Base-by-base conservation (phyloP, 805 yeast genomes). In the Lachancea waltii region DNA sequence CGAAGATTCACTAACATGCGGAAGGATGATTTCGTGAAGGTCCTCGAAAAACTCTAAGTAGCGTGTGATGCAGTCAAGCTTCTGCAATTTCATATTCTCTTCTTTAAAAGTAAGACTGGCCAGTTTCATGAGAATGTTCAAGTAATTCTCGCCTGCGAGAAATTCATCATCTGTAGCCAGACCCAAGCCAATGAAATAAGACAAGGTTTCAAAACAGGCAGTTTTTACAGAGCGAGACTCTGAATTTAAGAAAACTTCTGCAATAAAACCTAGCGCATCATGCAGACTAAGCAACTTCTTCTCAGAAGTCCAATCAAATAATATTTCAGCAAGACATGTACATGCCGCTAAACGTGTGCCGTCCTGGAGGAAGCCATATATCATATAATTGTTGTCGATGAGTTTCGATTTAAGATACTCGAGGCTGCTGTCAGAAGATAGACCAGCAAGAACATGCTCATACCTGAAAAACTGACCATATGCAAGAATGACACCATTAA, bases 131-230 rank as follows among this genome's bases (percentile, higher is more conserved):
- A 63, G 23, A 3, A 64, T 44, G 7, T 43, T 38, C 13, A 58
- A 43, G 41, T 65, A 59, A 13, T 49, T 48, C 6, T 43, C 36
- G 15, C 48, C 52, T 1, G 47, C 48, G 5, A 65, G 36, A 35
- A 54, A 63, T 1, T 51, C 47, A 9, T 41, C 45, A 33, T 63
- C 56, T 6, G 45, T 38, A 1, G 54, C 46, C 11, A 53, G 41
- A 33, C 51, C 54, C n/a, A 64, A 41, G 4, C 54, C 49, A 4
- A 54, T 38, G 35, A 56, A 67, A 30, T 68, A 67, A 11, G 57
- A 43, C 8, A 67, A 42, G 0, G 72, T 63, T 41, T 65, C 64
- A 25, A 67, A 51, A 14, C 64, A 47, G 2, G 65, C 66, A 2
- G 54, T 41, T 47, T 60, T 46, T 6, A 48, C 41, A 40, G 53